Evolutionary conservation across 352 stramenopile species (phyloP).

Genomic region (Peronospora belbahrii): DNA sequence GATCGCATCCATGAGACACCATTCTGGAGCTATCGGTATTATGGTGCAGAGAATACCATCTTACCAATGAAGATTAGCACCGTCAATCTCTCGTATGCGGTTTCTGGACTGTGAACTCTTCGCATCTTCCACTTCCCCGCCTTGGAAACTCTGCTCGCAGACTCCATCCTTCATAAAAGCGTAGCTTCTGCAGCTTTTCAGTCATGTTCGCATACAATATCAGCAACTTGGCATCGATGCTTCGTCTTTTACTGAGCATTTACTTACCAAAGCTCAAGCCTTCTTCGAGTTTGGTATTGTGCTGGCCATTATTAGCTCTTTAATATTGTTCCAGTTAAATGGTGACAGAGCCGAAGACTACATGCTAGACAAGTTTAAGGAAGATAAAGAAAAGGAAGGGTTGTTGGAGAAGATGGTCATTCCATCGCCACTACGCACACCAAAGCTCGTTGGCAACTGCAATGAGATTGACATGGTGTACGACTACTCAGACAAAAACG

Average conservation of each 20-base stretch:
- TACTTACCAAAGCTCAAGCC: constrained; percentile 40
- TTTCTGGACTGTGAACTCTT: constrained; percentile 65
- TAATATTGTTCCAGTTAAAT: constrained; percentile 47
- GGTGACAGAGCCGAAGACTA: constrained; percentile 52
- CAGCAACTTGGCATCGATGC: constrained; percentile 55
- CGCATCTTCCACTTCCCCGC: constrained; percentile 55
- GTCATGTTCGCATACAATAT: constrained; percentile 84
- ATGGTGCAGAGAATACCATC: constrained; percentile 42
- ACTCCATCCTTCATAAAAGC: constrained; percentile 62
- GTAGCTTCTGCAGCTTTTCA: constrained; percentile 50
- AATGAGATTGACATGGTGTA: constrained; percentile 53
- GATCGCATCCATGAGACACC: constrained; percentile 56
- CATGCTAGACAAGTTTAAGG: constrained; percentile 12
- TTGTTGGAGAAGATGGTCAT: constrained; percentile 18
- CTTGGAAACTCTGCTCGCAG: constrained; percentile 65
- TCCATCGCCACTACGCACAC: constrained; percentile 44
- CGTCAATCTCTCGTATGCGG: constrained; percentile 43
- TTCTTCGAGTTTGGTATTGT: constrained; percentile 52
- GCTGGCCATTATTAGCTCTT: constrained; percentile 36
- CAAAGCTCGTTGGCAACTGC: constrained; percentile 47
- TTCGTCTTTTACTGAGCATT: constrained; percentile 45
- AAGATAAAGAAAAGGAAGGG: constrained; percentile 18
- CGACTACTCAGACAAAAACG: constrained; percentile 55
- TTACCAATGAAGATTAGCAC: constrained; percentile 39
- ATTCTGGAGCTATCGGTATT: constrained; percentile 46